Evolutionary conservation across 495 filamentous ascomycete species (phyloP), one percentile per base, ranked within the genome.

Genomic region (Penicillium argentinense): DNA sequence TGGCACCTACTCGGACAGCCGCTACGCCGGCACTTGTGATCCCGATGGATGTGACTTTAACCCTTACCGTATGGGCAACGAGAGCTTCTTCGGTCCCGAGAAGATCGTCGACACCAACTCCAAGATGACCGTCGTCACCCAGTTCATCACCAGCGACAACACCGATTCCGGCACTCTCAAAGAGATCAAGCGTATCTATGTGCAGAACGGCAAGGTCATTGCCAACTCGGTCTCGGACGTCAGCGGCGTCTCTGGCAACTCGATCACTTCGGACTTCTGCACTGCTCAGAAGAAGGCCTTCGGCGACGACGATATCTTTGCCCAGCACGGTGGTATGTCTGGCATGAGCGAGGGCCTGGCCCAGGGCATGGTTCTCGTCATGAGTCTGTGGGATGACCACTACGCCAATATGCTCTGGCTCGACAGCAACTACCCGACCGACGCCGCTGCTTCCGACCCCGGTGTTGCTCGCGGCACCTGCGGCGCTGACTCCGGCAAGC

Each of bases 1-100:
- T 37, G 74, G 74, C 28, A 69, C 70, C 11, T 72, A 75, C 54
- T 63, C 51, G 25, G 11, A 22, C 11, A 53, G 60, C 45, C 69
- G 71, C 47, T 78, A 79, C 48, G 65, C 43, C 33, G 79, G 76
- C 40, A 75, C 80, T 42, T 91, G 87, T 59, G 88, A 91, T 59
- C 81, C 87, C 50, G 83, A 83, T 59, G 85, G 85, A 47, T 91
- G 87, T 66, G 86, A 88, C 59, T 87, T 85, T 79, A 91, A 91
- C 81, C 68, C 80, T 16, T 89, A 82, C 78, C 79, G 79, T 52
- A 69, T 78, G 69, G 84, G 85, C 42, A 73, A 81, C 66, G 74
- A 57, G 17, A 57, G 51, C 60, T 89, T 84, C 78, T 87, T 78
- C 69, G 84, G 82, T 34, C 60, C 68, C 22, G 77, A 76, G 54